phyloP scores from a whole-genome alignment of 768 basidiomycete species.

The Kondoa malvinella region DNA sequence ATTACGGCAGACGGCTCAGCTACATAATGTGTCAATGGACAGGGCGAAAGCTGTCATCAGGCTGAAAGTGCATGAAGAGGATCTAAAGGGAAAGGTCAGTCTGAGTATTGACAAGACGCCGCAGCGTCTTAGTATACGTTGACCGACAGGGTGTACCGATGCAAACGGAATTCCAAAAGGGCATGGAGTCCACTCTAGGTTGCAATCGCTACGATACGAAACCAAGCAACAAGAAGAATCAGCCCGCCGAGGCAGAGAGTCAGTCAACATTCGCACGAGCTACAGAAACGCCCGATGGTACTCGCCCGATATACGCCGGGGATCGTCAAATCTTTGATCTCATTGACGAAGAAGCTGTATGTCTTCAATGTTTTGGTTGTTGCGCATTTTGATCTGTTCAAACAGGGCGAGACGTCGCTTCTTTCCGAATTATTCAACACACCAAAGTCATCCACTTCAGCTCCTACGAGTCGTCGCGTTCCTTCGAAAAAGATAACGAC shows the following conservation, averaged over 20 bases:
- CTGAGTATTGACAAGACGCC: not conserved
- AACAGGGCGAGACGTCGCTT: slow-evolving; percentile 2
- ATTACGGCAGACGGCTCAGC: slow-evolving; percentile 46
- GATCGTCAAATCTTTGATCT: slow-evolving; percentile 7
- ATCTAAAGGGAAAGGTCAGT: slow-evolving; percentile 38
- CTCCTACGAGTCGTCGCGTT: not conserved
- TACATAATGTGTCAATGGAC: slow-evolving; percentile 51
- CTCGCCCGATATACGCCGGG: slow-evolving; percentile 1
- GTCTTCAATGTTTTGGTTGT: not conserved
- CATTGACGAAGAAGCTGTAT: slow-evolving; percentile 12
- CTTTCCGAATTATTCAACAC: not conserved
- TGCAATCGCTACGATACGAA: slow-evolving; percentile 30
- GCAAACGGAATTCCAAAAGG: slow-evolving; percentile 60
- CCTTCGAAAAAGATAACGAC: not conserved
- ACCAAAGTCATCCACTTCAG: not conserved
- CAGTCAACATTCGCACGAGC: not conserved
- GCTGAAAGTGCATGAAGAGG: slow-evolving; percentile 57
- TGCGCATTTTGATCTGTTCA: not conserved
- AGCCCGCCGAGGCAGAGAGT: not conserved
- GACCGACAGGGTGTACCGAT: slow-evolving; percentile 42
- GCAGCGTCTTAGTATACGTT: not conserved
- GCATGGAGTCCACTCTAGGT: slow-evolving; percentile 65
- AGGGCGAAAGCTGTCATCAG: slow-evolving; percentile 69
- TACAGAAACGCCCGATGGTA: not conserved
- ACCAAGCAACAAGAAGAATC: slow-evolving; percentile 1